Conservation (phyloP, 768 basidiomycete species). For the Phylloporus arenicola region DNA sequence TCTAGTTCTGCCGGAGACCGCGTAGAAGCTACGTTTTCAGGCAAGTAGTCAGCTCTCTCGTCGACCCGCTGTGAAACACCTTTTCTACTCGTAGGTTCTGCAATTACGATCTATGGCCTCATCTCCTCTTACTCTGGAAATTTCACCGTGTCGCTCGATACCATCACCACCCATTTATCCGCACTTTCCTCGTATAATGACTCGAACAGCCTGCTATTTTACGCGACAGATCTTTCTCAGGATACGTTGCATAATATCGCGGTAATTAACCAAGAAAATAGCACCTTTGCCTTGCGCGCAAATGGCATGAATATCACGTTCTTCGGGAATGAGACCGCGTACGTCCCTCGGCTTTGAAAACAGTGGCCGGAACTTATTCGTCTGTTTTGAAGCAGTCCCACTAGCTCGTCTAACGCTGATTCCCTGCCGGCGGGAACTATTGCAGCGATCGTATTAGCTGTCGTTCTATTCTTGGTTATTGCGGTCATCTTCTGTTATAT, state of each 20-base stretch:
- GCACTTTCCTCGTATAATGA: constrained; percentile 50
- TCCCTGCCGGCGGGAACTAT: constrained; percentile 51
- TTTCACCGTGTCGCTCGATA: constrained; percentile 55
- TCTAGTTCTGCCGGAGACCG: constrained; percentile 42
- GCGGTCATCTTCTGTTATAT: constrained; percentile 40
- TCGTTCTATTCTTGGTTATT: constrained; percentile 46
- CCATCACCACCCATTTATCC: constrained; percentile 42
- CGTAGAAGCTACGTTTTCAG: constrained; percentile 41
- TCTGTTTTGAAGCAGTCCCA: constrained; percentile 12
- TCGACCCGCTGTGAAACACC: neutral
- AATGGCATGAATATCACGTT: constrained; percentile 48
- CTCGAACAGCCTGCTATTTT: constrained; percentile 54
- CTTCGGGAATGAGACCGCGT: constrained; percentile 31
- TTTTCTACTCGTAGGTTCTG: constrained; percentile 42
- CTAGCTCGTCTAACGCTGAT: constrained; percentile 10
- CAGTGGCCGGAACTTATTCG: neutral
- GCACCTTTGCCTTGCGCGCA: constrained; percentile 43
- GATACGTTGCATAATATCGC: constrained; percentile 43
- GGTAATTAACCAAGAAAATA: constrained; percentile 52
- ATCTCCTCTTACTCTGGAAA: constrained; percentile 53
- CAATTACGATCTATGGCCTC: constrained; percentile 55
- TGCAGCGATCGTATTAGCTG: constrained; percentile 59
- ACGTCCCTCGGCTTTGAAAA: constrained; percentile 12
- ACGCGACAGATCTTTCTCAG: constrained; percentile 54
- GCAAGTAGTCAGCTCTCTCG: constrained; percentile 29